Conservation (phyloP, 1,284 basidiomycete species). For the Uromyces viciae-fabae region DNA sequence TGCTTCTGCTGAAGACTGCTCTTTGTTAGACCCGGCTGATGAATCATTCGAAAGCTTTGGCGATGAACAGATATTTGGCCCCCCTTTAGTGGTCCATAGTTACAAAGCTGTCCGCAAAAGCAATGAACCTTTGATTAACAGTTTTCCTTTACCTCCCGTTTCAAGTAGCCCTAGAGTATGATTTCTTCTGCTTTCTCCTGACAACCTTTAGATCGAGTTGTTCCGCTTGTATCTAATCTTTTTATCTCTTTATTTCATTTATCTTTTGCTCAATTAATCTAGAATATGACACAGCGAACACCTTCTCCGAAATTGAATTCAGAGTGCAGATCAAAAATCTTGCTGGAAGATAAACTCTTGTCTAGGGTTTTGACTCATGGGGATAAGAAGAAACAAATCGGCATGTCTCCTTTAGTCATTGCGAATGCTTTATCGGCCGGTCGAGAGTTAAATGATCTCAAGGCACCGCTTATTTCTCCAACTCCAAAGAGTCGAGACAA, state of each 20-base stretch:
- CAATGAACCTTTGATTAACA: not conserved
- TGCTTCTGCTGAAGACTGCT: not conserved
- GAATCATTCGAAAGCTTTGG: constrained; percentile 29
- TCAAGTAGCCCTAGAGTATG: not conserved
- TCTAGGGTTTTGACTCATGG: not conserved
- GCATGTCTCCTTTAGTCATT: not conserved
- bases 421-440: not conserved
- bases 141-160: constrained; percentile 10
- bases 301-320: not conserved
- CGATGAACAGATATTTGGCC: constrained; percentile 2
- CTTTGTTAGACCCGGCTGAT: not conserved
- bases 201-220: not conserved
- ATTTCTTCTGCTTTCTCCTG: not conserved
- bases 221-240: too few relatives aligned
- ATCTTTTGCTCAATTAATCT: not conserved
- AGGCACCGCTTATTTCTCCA: not conserved
- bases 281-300: not conserved
- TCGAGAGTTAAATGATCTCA: not conserved
- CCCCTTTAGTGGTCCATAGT: not conserved
- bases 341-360: not conserved
- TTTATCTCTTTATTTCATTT: not conserved
- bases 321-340: not conserved
- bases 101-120: not conserved
- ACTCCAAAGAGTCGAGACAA: not conserved
- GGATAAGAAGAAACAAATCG: not conserved